Conservation (phyloP, 2,329 filamentous ascomycete species). For the Grosmannia serpens region DNA sequence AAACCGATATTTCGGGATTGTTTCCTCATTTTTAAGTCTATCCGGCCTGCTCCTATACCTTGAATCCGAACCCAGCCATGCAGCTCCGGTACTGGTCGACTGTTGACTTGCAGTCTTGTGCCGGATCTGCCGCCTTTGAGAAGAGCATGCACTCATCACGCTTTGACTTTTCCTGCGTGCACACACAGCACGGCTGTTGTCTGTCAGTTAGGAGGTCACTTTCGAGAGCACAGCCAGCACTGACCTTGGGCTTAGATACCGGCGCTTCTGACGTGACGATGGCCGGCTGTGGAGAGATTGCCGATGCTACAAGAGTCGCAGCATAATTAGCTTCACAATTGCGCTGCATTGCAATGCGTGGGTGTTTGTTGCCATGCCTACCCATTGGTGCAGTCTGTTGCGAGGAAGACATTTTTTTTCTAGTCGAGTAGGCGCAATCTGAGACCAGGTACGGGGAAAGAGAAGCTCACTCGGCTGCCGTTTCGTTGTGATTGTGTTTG, state of each 20-base stretch:
- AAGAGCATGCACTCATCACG: constrained; percentile 99
- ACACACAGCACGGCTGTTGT: constrained; percentile 85
- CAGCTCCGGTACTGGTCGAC: constrained; percentile 81
- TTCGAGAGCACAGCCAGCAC: neutral
- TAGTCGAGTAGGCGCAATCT: neutral
- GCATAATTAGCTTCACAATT: neutral
- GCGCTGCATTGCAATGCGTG: neutral
- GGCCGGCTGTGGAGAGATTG: constrained; percentile 9
- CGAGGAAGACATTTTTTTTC: constrained; percentile 19
- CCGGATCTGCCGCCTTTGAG: constrained; percentile 70
- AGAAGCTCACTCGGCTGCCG: too few relatives aligned
- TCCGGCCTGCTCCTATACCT: constrained; percentile 30
- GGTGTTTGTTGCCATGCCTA: constrained; percentile 11
- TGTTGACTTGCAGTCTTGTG: constrained; percentile 69
- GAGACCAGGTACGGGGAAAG: neutral
- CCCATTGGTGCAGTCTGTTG: constrained; percentile 16
- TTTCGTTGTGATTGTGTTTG: neutral
- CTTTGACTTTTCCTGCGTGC: constrained; percentile 83
- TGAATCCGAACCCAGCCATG: constrained; percentile 90
- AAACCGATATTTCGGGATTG: neutral
- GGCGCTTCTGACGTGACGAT: constrained; percentile 19
- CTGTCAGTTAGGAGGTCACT: neutral
- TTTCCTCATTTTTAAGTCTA: neutral
- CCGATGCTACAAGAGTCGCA: neutral
- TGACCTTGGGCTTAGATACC: constrained; percentile 32